Evolutionary conservation across 2,329 filamentous ascomycete species (phyloP), one percentile per base, ranked within the genome.

Genomic region (Colletotrichum godetiae): DNA sequence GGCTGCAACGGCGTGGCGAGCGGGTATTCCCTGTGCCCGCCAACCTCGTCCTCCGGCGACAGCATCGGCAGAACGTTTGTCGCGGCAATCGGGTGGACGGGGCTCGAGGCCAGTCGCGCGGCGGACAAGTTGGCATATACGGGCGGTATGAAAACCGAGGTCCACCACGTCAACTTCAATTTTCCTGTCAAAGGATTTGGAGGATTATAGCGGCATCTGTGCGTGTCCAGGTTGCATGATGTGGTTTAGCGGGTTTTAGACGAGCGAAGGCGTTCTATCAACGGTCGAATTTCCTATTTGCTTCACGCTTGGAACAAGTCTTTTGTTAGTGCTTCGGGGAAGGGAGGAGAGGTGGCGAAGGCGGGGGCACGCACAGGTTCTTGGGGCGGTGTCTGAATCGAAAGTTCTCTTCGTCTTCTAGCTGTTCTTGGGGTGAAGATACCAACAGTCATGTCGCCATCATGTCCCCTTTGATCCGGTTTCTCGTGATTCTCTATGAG

Each of bases 121-220:
- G 76, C 73, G 6, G 70, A 75, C 52, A 77, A 75, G 59, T 37
- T 67, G 24, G 19, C 75, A 7, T 76, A 75, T 29, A 71, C 73
- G 24, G 75, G 74, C 46, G 68, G 72, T 74, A 74, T 67, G 67
- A 72, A 72, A 56, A 49, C 60, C 56, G 78, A 78, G 59, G 61
- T 68, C 35, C 77, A 78, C 69, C 76, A 78, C 67, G 76, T 78
- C 62, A 76, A 78, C 78, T 79, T 76, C 72, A 73, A 74, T 53
- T 79, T 77, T 72, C 78, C 78, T 29, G 75, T 79, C 76, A 77
- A 79, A 74, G 78, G 77, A 8, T 79, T 78, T 76, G 52, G 74
- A 57, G 67, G 72, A 67, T 56, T 75, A 63, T 74, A 74, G 61
- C 24, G 67, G 37, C 12, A 29, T 73, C 46, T 73, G 71, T 33